These are phyloP conservation scores for Trematosphaeria pertusa DNA, from an alignment of 2,329 filamentous ascomycete genomes.

Conservation along the genomic window DNA sequence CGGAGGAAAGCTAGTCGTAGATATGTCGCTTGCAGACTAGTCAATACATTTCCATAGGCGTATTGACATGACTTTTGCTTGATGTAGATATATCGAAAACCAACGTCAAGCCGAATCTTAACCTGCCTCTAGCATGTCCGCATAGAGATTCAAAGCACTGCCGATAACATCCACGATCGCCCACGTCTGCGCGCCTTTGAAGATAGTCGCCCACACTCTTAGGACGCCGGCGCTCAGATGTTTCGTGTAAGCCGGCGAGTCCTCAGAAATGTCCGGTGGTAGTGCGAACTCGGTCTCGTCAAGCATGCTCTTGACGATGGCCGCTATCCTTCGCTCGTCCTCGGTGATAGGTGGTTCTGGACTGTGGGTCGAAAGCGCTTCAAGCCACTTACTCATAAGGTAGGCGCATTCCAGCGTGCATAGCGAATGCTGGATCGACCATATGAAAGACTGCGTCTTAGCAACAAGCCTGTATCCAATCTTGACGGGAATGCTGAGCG, in stretches of 20 bases:
- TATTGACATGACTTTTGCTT: background rate
- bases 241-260: constrained; percentile 41
- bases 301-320: constrained; percentile 51
- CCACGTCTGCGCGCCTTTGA: constrained; percentile 53
- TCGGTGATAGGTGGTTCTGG: constrained; percentile 46
- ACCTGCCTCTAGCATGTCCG: constrained; percentile 47
- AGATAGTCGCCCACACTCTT: constrained; percentile 52
- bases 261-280: constrained; percentile 34
- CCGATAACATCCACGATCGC: constrained; percentile 53
- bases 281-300: constrained; percentile 49
- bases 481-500: constrained; percentile 71
- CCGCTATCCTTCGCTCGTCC: constrained; percentile 48
- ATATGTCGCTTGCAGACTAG: constrained; percentile 39
- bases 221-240: constrained; percentile 50
- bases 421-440: constrained; percentile 50
- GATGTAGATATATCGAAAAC: too few relatives aligned
- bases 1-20: constrained; percentile 56
- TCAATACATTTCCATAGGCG: background rate
- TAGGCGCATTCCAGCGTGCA: constrained; percentile 51
- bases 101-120: too few relatives aligned
- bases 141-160: constrained; percentile 49
- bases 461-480: constrained; percentile 50
- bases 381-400: constrained; percentile 51
- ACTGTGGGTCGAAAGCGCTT: constrained; percentile 39
- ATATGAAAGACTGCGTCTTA: constrained; percentile 48